A percentile compares a stretch with the other conserved stretches of the same genome.
phyloP scores from a whole-genome alignment of 371 early-diverging fungal genomes.

The Lichtheimia ramosa region DNA sequence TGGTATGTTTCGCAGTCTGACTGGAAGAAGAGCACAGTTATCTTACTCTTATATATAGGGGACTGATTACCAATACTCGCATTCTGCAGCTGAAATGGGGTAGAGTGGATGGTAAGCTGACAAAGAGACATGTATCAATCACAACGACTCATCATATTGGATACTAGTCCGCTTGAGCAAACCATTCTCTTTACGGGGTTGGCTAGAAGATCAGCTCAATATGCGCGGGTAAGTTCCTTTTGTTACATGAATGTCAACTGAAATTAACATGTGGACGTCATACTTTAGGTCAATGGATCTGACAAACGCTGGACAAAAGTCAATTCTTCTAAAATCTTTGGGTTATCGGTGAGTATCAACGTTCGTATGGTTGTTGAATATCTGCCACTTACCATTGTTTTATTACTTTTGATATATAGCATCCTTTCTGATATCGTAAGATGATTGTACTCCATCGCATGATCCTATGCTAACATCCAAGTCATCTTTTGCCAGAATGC shows the following conservation, averaged over 20 bases:
- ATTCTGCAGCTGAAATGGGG: conserved; percentile 78
- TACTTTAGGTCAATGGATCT: conserved; percentile 31
- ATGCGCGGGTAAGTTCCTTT: conserved; percentile 43
- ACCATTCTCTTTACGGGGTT: conserved; percentile 71
- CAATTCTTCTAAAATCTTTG: conserved; percentile 49
- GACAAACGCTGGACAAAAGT: conserved; percentile 28
- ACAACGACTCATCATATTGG: background rate
- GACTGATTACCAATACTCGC: conserved; percentile 57
- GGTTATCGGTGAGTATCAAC: conserved; percentile 53
- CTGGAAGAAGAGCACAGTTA: background rate
- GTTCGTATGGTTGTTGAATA: background rate
- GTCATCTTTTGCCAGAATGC: conserved; percentile 38
- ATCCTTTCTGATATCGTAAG: conserved; percentile 73
- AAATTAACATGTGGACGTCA: background rate
- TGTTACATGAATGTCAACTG: no score
- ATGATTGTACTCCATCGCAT: background rate
- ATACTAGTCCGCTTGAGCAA: conserved; percentile 75
- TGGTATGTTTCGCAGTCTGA: conserved; percentile 29
- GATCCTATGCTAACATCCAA: no score
- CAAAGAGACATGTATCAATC: background rate
- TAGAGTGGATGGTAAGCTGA: conserved; percentile 57
- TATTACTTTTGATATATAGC: no score
- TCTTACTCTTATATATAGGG: conserved; percentile 17
- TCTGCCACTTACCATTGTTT: background rate
- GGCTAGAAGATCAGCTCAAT: conserved; percentile 60